phyloP scores from a whole-genome alignment of 441 rosid genomes.

The Adansonia grandidieri region DNA sequence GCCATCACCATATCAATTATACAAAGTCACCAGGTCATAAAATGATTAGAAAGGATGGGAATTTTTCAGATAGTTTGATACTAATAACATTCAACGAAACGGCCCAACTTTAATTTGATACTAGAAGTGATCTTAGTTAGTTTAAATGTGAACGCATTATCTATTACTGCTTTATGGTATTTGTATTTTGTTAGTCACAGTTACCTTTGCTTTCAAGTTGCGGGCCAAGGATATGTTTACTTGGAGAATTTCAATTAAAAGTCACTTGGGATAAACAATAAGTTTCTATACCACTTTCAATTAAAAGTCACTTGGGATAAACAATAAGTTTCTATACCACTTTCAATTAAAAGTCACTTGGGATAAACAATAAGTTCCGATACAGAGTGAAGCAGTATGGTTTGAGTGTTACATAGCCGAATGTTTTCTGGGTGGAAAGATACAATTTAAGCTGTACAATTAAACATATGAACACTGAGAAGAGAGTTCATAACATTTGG shows the following conservation, averaged over 20 bases:
- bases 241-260: too few species aligned
- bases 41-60: background rate
- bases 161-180: background rate
- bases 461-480: background rate
- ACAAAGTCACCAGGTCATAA: background rate
- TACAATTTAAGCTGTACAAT: background rate
- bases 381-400: background rate
- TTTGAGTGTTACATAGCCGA: background rate
- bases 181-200: background rate
- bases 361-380: background rate
- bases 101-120: too few species aligned
- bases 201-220: background rate
- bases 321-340: background rate
- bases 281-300: background rate
- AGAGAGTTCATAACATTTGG: background rate
- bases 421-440: background rate
- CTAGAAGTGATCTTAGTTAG: too few species aligned
- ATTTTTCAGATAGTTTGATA: background rate
- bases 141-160: background rate
- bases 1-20: background rate
- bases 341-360: too few species aligned
- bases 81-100: too few species aligned
- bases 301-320: too few species aligned
- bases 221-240: background rate
- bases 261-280: background rate